Percentiles rank a stretch among this genome's conserved stretches.
phyloP scores from a whole-genome alignment of 805 yeast genomes.

The Pichia scutulata region DNA sequence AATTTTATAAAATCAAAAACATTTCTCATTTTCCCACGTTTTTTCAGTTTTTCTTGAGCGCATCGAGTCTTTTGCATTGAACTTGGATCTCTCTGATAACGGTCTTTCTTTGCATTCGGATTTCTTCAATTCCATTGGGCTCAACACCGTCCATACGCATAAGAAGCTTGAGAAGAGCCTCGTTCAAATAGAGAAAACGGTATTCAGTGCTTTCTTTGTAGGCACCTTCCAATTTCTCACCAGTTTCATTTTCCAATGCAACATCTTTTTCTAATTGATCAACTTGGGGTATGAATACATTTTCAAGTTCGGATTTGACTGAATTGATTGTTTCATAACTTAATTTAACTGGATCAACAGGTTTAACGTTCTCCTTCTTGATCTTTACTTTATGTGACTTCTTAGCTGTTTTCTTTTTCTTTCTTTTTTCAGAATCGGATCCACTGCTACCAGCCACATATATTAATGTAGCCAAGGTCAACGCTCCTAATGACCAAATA shows the following conservation, averaged over 20 bases:
- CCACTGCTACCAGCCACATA: conserved; percentile 2
- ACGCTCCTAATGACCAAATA: conserved; percentile 10
- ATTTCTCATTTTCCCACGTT: not conserved
- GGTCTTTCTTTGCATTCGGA: conserved; percentile 52
- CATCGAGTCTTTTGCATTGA: conserved; percentile 49
- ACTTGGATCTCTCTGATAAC: conserved; percentile 54
- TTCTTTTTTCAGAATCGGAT: conserved; percentile 4
- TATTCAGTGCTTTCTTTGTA: conserved; percentile 30
- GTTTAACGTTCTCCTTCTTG: conserved; percentile 12
- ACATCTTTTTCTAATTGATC: conserved; percentile 5
- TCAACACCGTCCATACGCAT: conserved; percentile 57
- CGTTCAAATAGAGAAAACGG: conserved; percentile 53
- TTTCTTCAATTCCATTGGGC: conserved; percentile 36
- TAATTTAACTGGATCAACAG: conserved; percentile 14
- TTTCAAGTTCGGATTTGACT: not conserved
- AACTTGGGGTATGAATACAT: conserved; percentile 1
- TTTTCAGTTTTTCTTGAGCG: conserved; percentile 9
- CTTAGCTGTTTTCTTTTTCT: conserved; percentile 12
- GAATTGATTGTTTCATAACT: conserved; percentile 12
- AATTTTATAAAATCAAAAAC: not conserved
- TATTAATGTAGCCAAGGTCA: conserved; percentile 6
- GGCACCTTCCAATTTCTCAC: conserved; percentile 1
- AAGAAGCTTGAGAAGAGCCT: conserved; percentile 56
- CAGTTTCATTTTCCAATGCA: not conserved
- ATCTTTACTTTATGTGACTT: conserved; percentile 6